Evolutionary conservation across 495 filamentous ascomycete species (phyloP), one percentile per base, ranked within the genome.

Genomic region (Pseudoneurospora amorphoporcata): DNA sequence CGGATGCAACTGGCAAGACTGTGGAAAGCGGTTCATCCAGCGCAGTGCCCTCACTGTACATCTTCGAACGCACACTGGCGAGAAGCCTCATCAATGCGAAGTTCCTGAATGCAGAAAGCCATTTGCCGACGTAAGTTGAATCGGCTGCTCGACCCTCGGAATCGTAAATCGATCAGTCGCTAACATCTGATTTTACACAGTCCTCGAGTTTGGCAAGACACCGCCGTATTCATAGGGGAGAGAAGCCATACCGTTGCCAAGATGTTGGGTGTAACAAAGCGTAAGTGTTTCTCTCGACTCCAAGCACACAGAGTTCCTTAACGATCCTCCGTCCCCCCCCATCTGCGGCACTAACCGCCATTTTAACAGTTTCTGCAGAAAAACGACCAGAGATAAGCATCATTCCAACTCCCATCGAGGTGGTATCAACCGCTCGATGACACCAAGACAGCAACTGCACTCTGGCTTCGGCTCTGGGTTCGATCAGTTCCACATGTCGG

Each of bases 1-100:
- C 77, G 84, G 87, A 68, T 95, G 93, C 81, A 86, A 82, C 37
- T 85, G 87, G 16, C 84, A 85, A 39, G 89, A 87, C 32, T 97
- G 93, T 81, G 90, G 89, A 39, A 96, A 97, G 83, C 92, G 91
- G 78, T 97, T 97, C 82, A 95, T 96, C 77, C 93, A 97, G 76
- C 86, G 93, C 73, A 95, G 92, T 83, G 93, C 93, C 45, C 82
- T 96, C 78, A 95, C 92, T 0, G 93, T 95, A 29, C 93, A 97
- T 79, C 91, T 90, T 65, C 89, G 93, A 69, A 95, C 92, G 32
- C 93, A 97, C 77, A 97, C 92, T 3, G 92, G 93, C 69, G 93
- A 96, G 80, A 97, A 97, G 80, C 93, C 93, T 65, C 93, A 97
- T 79, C 86, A 90, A 72, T 97, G 93, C 79, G 88, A 92, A 76